phyloP scores from a whole-genome alignment of 345 rosid genomes.

The Erodium maritimum region DNA sequence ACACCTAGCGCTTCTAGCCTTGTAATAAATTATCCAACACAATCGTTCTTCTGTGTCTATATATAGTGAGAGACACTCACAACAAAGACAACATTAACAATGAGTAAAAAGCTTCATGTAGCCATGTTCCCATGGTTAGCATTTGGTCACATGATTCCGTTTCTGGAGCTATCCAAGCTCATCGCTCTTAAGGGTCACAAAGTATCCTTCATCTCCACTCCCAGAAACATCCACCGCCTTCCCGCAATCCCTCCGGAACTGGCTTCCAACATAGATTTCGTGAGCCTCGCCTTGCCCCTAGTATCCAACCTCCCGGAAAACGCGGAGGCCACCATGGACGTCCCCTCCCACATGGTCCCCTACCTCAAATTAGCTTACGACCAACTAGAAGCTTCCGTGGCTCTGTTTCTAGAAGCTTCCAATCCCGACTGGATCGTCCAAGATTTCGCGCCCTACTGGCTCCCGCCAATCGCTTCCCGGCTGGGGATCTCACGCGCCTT shows the following conservation, averaged over 20 bases:
- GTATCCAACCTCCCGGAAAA: constrained; percentile 12
- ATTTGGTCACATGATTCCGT: constrained; percentile 24
- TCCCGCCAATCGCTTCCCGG: constrained; percentile 1
- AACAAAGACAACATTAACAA: too few relatives aligned
- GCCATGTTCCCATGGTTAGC: constrained; percentile 20
- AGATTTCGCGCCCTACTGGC: constrained; percentile 24
- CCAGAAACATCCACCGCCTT: constrained; percentile 18
- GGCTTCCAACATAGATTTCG: constrained; percentile 4
- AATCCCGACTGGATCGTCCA: constrained; percentile 20
- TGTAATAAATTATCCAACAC: too few relatives aligned
- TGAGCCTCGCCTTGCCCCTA: constrained; percentile 17
- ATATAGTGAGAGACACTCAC: too few relatives aligned
- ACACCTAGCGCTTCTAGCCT: too few relatives aligned
- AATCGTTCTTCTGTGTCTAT: too few relatives aligned
- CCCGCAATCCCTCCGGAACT: constrained; percentile 12
- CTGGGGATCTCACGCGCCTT: constrained; percentile 8
- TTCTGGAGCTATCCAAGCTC: constrained; percentile 16
- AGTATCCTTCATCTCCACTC: constrained; percentile 13
- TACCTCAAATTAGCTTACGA: constrained; percentile 24
- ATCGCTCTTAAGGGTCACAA: constrained; percentile 14
- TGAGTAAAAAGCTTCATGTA: constrained; percentile 12
- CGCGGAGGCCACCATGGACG: constrained; percentile 24
- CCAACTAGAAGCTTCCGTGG: constrained; percentile 14
- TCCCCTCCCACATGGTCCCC: constrained; percentile 13
- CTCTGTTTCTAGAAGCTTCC: constrained; percentile 7